Evolutionary conservation across 306 rosid species (phyloP), one percentile per base, ranked within the genome.

Genomic region (Cucumis melo): DNA sequence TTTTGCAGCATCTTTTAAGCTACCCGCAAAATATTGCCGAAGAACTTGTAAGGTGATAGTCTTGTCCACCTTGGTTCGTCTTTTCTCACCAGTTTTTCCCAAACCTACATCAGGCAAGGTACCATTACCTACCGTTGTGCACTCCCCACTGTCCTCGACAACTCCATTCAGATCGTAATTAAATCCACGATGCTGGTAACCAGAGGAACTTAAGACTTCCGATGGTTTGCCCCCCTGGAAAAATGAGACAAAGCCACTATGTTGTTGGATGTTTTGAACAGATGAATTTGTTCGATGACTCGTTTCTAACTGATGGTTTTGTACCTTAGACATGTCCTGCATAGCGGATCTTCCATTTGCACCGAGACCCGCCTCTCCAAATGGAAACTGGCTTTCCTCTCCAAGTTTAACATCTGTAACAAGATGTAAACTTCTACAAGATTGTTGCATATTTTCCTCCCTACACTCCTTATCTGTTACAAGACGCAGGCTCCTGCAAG

Each of bases 1-100:
- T 85, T 89, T 95, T n/a, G 99, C 97, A 63, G 99, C 99, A 85
- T 95, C 99, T 77, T 95, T 95, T 58, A 92, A 86, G 88, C 97
- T 92, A 65, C 99, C 97, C 10, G 98, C 87, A 76, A 95, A 95
- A 78, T 95, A 81, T 84, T 95, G 91, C 60, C 86, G 84, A 73
- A 95, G 98, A 76, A 92, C 91, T 84, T 88, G 83, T 86, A 95
- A 83, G 64, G 93, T 90, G 85, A 95, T 90, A 8, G 89, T 87
- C 86, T 90, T 90, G 81, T 95, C 99, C 16, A 89, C 92, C 83
- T 90, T 95, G 79, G 87, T 81, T 55, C 91, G 90, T 53, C 89
- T 89, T 84, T 82, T 90, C 84, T 90, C 96, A 19, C 90, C 87
- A 0, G 79, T 79, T 84, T 81, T 90, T 56, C 86, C 86, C 34